Base-by-base conservation (phyloP, 768 basidiomycete genomes). In the Boletus patriciae region DNA sequence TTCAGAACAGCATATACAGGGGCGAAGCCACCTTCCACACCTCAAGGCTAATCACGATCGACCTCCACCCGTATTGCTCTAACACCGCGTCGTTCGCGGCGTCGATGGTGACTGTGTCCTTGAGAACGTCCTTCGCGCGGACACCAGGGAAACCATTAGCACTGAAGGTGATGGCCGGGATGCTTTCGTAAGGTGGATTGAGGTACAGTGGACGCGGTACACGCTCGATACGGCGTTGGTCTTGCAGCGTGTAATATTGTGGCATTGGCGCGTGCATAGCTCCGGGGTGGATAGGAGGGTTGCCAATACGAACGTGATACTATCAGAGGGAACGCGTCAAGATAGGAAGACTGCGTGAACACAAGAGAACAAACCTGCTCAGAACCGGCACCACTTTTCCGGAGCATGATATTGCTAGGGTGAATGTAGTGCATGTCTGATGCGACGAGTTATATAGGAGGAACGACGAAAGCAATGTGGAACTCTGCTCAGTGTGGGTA, bases 201-300 rank as follows among this genome's bases (percentile, higher is more conserved):
- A 58, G 19, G 2, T 51, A 23, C 11, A 6, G 19, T 0, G 61
- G 52, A 40, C 62, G 70, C 2, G 68, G 70, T 12, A 70, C 58
- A 12, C 47, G 68, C 42, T 59, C 61, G 21, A 60, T 54, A 16
- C 50, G 38, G 10, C 60, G 66, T 42, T 60, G 60, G 27, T 70
- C 60, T 18, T 46, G 46, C 36, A 66, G 21, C n/a, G 13, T 1
- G 13, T 50, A 66, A 21, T 54, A 29, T 15, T 40, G 47, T 50
- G 70, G 69, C 66, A 70, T 70, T 1, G 46, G 36, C 2, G 31
- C 40, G n/a, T 18, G 50, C 53, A 54, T 16, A 1, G 36, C 23
- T 18, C 55, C 54, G 0, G 69, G 69, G 19, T 71, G 69, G 18
- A 12, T 5, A 7, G 69, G 59, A 6, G 62, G 63, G 37, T 67